Base-by-base conservation (phyloP, 805 yeast genomes). In the Nakazawaea anatomiae region DNA sequence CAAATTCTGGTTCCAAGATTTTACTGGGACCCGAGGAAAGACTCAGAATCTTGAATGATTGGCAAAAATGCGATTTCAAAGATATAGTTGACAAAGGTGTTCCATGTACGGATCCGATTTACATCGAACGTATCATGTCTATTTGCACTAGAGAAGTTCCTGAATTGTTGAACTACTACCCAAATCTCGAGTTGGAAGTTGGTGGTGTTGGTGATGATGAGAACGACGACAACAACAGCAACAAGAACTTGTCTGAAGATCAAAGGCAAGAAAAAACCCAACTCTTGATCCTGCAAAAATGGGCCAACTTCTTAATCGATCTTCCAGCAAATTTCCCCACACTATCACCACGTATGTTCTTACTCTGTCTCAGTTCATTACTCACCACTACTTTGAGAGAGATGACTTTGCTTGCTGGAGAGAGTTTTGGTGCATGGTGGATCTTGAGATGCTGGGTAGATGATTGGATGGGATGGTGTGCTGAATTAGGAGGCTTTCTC, bases 401-500 rank as follows among this genome's bases (percentile, higher is more conserved):
- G 57, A 73, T 85, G 53, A 77, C 85, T 35, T 67, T 80, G 51
- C 71, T 70, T 28, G 82, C 82, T 2, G 82, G 82, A 6, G 74
- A 74, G 42, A 76, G 84, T 1, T 83, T 86, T 61, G 82, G 82
- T 8, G 78, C 82, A 2, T 87, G 92, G 92, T 85, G 89, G 89
- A 74, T 80, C 42, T 71, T 85, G 3, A 71, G 87, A 51, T 82
- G 89, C 61, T 87, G 92, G 90, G 69, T 82, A 6, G 89, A 83
- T 59, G 92, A 86, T 59, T 85, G 80, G 74, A 69, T 85, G 54
- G 75, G 75, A 2, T 83, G 89, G 82, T 67, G 77, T 51, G 83
- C 84, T 29, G 89, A 85, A 59, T 64, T 80, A 12, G 83, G 85
- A 4, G 83, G 84, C 0, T 76, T 75, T 54, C 61, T 80, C 28